A percentile compares a stretch with the other conserved stretches of the same genome.
These are phyloP conservation scores for Botryotinia narcissicola DNA, from an alignment of 2,329 filamentous ascomycete species.

Conservation along the genomic window DNA sequence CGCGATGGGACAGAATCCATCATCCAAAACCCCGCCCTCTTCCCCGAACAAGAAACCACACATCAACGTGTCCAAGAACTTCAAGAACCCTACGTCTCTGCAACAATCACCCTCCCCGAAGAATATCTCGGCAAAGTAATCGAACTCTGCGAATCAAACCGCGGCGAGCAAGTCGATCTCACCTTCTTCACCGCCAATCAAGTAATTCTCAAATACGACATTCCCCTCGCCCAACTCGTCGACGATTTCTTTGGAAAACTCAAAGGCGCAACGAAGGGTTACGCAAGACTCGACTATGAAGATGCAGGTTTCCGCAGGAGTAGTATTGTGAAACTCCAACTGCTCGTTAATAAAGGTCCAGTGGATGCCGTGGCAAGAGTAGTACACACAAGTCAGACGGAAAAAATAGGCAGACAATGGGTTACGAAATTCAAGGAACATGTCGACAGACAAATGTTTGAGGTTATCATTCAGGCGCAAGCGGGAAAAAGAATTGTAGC, in stretches of 20 bases:
- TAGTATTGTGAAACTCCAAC: constrained; percentile 81
- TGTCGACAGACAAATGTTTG: constrained; percentile 94
- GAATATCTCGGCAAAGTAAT: constrained; percentile 94
- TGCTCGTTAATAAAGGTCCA: constrained; percentile 88
- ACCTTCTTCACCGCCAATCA: constrained; percentile 91
- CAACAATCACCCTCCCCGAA: constrained; percentile 87
- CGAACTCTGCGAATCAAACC: constrained; percentile 86
- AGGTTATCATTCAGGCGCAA: constrained; percentile 90
- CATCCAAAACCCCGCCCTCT: constrained; percentile 82
- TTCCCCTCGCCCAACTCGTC: constrained; percentile 85
- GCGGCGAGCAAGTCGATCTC: constrained; percentile 81
- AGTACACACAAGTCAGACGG: constrained; percentile 77
- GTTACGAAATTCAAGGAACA: constrained; percentile 96
- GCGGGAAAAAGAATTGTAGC: constrained; percentile 81
- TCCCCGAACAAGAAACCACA: constrained; percentile 65
- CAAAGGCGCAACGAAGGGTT: constrained; percentile 90
- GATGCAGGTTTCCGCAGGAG: constrained; percentile 83
- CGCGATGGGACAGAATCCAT: constrained; percentile 73
- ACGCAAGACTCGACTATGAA: constrained; percentile 95
- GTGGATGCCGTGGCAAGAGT: constrained; percentile 95
- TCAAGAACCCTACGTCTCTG: constrained; percentile 72
- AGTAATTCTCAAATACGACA: constrained; percentile 89
- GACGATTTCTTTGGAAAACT: constrained; percentile 97
- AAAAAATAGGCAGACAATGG: constrained; percentile 80
- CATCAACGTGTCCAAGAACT: constrained; percentile 56